Evolutionary conservation across 495 filamentous ascomycete genomes (phyloP), one percentile per base, ranked within the genome.

Genomic region (Lineolata rhizophorae): DNA sequence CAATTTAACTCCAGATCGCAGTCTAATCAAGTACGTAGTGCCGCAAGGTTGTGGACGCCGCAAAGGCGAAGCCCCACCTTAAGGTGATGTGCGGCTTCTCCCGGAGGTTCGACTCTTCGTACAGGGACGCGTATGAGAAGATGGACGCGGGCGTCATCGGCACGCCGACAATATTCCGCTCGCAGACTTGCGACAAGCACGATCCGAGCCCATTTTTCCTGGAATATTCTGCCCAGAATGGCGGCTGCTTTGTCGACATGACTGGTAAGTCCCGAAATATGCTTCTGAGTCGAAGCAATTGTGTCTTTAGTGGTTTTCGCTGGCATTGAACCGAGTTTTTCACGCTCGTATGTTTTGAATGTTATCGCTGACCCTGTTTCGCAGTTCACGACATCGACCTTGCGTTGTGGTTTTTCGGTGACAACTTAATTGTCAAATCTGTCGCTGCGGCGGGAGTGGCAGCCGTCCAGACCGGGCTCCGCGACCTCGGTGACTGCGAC

Each of bases 11-110:
- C n/a, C n/a, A n/a, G n/a, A 31, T 31, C 13, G 6, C 22, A 31
- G 32, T 5, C 8, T 46, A 42, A 12, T 37, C 16, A 25, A 37
- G 31, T 3, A 20, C 31, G 3, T 28, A 41, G 35, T 36, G 36
- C 16, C 22, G 16, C 15, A 14, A 39, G 10, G 64, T 70, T 30
- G 47, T 67, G 37, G 54, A 59, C 29, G 61, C 56, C 6, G 65
- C 65, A 6, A 38, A 41, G 29, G 47, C 47, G 19, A 61, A 57
- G 18, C 62, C 62, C 3, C 50, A 63, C 36, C 50, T 66, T 12
- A 67, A 68, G 43, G 58, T 67, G 19, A 65, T 70, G 61, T 66
- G 62, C 36, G 65, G 64, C 4, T 69, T 67, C 52, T 65, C 61
- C 10, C 55, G 64, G 2, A 61, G 65, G 18, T 68, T 70, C 47